Evolutionary conservation across 169 alveolate species (phyloP), one percentile per base, ranked within the genome.

Genomic region (Eimeria necatrix): DNA sequence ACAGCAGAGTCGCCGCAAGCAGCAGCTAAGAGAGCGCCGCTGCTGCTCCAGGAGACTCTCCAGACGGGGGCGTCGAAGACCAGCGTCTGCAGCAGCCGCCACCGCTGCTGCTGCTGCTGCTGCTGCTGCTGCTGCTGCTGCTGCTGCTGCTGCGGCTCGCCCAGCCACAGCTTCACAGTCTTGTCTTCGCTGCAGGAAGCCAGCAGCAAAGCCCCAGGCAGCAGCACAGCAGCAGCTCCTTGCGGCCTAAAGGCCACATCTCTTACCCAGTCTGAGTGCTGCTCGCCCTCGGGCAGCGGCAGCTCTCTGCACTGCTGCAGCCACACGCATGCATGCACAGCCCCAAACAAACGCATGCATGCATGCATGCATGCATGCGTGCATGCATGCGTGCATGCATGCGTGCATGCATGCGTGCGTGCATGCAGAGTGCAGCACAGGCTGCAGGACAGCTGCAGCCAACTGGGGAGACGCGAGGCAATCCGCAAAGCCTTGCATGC

Each of bases 391-490:
- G 18, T 49, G 56, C 12, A 8, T 32, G 12, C 20, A 20, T 4
- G 81, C 81, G 32, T 26, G 84, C n/a, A 73, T 73, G 26, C 84
- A 73, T 46, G 56, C 84, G 8, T 12, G 8, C 16, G 32, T 26
- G 16, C 49, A 41, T 71, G 16, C 22, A 22, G 52, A 71, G 83
- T 10, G 18, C 41, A 7, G 12, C 4, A 26, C 51, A 22, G 83
- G 14, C 98, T 97, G 78, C 98, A 97, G 14, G 99, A 96, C 10
- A 98, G 74, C 59, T 96, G 97, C 16, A 99, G 99, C 87, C 92
- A 98, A 88, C 96, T 97, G 22, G 99, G 99, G 94, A 98, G 99
- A 52, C 99, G 98, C 99, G 99, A 98, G 56, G 98, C 87, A 26
- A 98, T 96, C 94, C 71, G 78, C 20, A 26, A 2, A 6, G 56